A percentile compares a stretch with the other conserved stretches of the same genome.
phyloP scores from a whole-genome alignment of 192 early-diverging fungal genomes.

The Lunasporangiospora selenospora region DNA sequence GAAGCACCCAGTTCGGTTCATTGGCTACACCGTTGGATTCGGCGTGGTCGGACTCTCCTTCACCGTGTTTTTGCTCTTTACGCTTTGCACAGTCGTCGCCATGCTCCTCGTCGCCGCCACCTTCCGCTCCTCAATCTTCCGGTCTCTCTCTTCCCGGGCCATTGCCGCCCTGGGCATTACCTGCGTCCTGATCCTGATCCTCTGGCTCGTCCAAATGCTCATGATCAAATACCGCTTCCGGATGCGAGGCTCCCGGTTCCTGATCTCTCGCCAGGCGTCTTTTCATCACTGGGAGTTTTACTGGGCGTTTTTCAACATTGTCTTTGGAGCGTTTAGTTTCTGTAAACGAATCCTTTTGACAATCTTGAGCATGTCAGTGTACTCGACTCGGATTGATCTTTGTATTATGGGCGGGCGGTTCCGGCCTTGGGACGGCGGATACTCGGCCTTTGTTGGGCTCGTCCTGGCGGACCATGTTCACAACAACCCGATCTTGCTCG shows the following conservation, averaged over 20 bases:
- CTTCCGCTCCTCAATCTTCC: constrained; percentile 42
- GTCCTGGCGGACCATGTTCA: constrained; percentile 43
- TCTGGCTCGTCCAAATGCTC: constrained; percentile 46
- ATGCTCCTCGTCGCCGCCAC: constrained; percentile 46
- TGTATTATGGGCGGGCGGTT: constrained; percentile 47
- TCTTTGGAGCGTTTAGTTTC: constrained; percentile 47
- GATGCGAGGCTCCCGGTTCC: constrained; percentile 41
- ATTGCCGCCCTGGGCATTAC: constrained; percentile 32
- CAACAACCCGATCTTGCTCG: constrained; percentile 38
- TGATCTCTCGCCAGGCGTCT: constrained; percentile 25
- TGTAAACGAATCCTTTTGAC: constrained; percentile 26
- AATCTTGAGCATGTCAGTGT: constrained; percentile 26
- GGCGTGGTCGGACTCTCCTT: constrained; percentile 44
- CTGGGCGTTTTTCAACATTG: constrained; percentile 49
- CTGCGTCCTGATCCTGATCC: constrained; percentile 28
- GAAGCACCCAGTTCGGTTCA: constrained; percentile 42
- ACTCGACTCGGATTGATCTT: constrained; percentile 30
- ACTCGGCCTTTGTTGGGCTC: constrained; percentile 41
- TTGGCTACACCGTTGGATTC: constrained; percentile 45
- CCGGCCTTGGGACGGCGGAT: constrained; percentile 45
- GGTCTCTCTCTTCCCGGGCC: constrained; percentile 28
- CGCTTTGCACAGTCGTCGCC: constrained; percentile 32
- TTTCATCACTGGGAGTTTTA: constrained; percentile 48
- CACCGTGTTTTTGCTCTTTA: constrained; percentile 34
- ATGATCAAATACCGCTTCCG: constrained; percentile 43